Percentiles rank a stretch among this genome's conserved stretches.
Conservation (phyloP, 192 early-diverging fungal genomes). For the Entophlyctis luteolus region DNA sequence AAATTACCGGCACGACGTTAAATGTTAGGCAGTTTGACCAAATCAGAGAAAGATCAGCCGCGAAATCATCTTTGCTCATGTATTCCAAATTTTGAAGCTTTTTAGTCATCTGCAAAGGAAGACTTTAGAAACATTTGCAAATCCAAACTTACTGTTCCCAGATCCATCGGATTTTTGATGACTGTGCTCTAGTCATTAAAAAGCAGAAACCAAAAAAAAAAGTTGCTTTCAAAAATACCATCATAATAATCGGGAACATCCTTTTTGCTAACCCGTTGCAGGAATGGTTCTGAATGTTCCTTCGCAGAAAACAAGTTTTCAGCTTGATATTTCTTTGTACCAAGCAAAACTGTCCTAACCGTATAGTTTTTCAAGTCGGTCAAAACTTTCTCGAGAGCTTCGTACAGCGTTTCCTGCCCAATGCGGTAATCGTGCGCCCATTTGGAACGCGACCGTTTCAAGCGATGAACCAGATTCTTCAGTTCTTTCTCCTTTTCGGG, state of each 20-base stretch:
- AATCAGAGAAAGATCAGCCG: constrained; percentile 82
- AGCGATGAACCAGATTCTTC: constrained; percentile 68
- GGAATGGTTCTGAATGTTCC: constrained; percentile 80
- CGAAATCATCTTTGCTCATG: constrained; percentile 82
- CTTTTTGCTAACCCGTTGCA: constrained; percentile 78
- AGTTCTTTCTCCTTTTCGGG: constrained; percentile 54
- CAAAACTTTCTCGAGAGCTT: constrained; percentile 79
- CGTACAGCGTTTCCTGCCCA: constrained; percentile 89
- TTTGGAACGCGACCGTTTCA: constrained; percentile 76
- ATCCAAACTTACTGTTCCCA: constrained; percentile 56
- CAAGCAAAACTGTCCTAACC: constrained; percentile 24
- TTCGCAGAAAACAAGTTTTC: constrained; percentile 25
- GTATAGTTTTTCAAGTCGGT: constrained; percentile 75
- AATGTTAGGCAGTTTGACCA: constrained; percentile 89
- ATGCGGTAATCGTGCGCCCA: constrained; percentile 84
- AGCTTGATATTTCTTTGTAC: not conserved
- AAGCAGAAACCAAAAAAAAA: not conserved
- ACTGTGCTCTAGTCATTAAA: constrained; percentile 46
- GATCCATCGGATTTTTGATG: constrained; percentile 93
- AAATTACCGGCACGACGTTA: constrained; percentile 70
- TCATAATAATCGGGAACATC: constrained; percentile 92
- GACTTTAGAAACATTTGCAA: not conserved
- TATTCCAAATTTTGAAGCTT: constrained; percentile 80
- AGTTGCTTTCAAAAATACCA: constrained; percentile 21
- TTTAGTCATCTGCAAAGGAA: constrained; percentile 60